phyloP scores from a whole-genome alignment of 805 yeast species.

The Saturnispora quitensis region DNA sequence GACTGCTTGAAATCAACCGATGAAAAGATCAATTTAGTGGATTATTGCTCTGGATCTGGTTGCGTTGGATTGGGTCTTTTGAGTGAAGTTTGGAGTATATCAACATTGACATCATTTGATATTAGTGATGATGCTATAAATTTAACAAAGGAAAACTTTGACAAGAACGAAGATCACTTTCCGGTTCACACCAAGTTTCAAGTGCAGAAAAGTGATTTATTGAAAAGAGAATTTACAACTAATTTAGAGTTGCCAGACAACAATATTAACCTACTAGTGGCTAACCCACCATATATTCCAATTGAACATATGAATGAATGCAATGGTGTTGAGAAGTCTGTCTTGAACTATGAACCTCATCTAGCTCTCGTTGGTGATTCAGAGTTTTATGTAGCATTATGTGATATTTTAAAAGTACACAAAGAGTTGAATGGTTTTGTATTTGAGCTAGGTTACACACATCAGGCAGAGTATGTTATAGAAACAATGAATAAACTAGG shows the following conservation, averaged over 20 bases:
- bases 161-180: slow-evolving; percentile 7
- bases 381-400: slow-evolving; percentile 58
- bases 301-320: slow-evolving; percentile 29
- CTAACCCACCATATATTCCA: slow-evolving; percentile 92
- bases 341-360: slow-evolving; percentile 61
- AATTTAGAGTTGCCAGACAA: slow-evolving; percentile 8
- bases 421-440: slow-evolving; percentile 48
- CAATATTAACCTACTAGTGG: slow-evolving; percentile 45
- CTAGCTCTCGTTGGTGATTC: slow-evolving; percentile 71
- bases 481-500: slow-evolving; percentile 2
- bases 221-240: slow-evolving; percentile 7
- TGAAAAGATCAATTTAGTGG: slow-evolving; percentile 30
- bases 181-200: neutral
- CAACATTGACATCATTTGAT: slow-evolving; percentile 40
- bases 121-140: slow-evolving; percentile 42
- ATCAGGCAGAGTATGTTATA: slow-evolving; percentile 38
- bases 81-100: slow-evolving; percentile 17
- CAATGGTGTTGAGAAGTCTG: slow-evolving; percentile 53
- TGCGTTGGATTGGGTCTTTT: slow-evolving; percentile 60
- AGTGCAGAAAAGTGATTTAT: slow-evolving; percentile 7
- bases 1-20: slow-evolving; percentile 6
- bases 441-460: slow-evolving; percentile 62
- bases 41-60: slow-evolving; percentile 84
- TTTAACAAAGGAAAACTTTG: slow-evolving; percentile 40
- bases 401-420: slow-evolving; percentile 28